Evolutionary conservation across 306 rosid genomes (phyloP), one percentile per base, ranked within the genome.

Genomic region (Trifolium subterraneum): DNA sequence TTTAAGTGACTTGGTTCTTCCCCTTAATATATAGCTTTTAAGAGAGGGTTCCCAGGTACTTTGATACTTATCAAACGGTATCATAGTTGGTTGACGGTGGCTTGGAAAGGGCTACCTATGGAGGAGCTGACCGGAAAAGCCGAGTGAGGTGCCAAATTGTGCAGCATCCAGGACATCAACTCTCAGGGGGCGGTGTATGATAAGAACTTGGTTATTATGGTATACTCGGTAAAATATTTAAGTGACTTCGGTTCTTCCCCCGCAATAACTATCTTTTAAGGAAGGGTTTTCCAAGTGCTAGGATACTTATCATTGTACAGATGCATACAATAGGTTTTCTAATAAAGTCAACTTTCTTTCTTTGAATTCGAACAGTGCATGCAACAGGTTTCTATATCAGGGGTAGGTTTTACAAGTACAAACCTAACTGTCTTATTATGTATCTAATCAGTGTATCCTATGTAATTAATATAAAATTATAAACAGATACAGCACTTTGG

Each of bases 281-380:
- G 65, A 20, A 27, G 12, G 7, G 41, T 29, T 31, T 31, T 42
- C 42, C 39, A 31, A 15, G 66, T 31, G 42, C 66, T 60, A 15
- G 42, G 20, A 60, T 20, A 54, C 61, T 54, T 54, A 54, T 60
- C 66, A 29, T 67, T 12, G 19, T 13, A 11, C 62, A 66, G 47
- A 58, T 31, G 74, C 44, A 55, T 36, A 73, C 47, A 47, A 55
- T 61, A 56, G 75, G 55, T 47, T 47, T 73, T 79, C 11, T 33
- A 31, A 31, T 36, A 8, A 72, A 72, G 14, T 67, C 16, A 51
- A 71, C 45, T 29, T 42, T 56, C 6, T 41, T 47, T 64, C 52
- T 54, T 63, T 51, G 44, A 75, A 52, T 15, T 64, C 67, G 38
- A 25, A 45, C 22, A 51, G 35, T 18, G 11, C 7, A 29, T 10